These are phyloP conservation scores for Aquilaria sinensis DNA, from an alignment of 345 rosid genomes.

Conservation along the genomic window DNA sequence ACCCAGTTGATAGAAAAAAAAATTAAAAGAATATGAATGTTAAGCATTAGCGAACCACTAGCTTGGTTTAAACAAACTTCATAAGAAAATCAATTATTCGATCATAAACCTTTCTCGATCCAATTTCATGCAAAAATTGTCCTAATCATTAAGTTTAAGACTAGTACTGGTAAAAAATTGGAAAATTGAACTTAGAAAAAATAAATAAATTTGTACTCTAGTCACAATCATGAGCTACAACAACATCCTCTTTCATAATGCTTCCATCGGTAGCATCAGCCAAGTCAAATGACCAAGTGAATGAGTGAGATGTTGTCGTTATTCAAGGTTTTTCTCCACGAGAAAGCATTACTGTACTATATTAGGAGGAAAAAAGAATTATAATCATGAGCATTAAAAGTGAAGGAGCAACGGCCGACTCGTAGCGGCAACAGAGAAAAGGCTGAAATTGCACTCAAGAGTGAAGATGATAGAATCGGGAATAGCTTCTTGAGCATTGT, in stretches of 20 bases:
- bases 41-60: no score
- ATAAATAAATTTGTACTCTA: neutral
- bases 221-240: no score
- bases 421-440: slow-evolving; percentile 82
- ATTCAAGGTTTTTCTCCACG: no score
- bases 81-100: neutral
- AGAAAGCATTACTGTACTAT: slow-evolving; percentile 35
- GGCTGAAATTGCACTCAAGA: slow-evolving; percentile 69
- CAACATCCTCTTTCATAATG: no score
- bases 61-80: no score
- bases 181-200: neutral
- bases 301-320: no score
- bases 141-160: neutral
- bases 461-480: slow-evolving; percentile 86
- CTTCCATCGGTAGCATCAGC: no score
- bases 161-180: no score
- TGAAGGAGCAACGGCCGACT: slow-evolving; percentile 86
- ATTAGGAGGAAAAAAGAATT: slow-evolving; percentile 61
- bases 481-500: slow-evolving; percentile 55
- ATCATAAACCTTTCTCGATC: neutral
- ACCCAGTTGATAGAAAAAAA: no score
- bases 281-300: no score
- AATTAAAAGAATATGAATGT: no score
- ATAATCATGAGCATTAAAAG: slow-evolving; percentile 67
- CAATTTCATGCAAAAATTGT: neutral